Percentiles rank a stretch among this genome's conserved stretches.
Evolutionary conservation across 192 early-diverging fungal species (phyloP).

Genomic region (Rhizophagus sp.): DNA sequence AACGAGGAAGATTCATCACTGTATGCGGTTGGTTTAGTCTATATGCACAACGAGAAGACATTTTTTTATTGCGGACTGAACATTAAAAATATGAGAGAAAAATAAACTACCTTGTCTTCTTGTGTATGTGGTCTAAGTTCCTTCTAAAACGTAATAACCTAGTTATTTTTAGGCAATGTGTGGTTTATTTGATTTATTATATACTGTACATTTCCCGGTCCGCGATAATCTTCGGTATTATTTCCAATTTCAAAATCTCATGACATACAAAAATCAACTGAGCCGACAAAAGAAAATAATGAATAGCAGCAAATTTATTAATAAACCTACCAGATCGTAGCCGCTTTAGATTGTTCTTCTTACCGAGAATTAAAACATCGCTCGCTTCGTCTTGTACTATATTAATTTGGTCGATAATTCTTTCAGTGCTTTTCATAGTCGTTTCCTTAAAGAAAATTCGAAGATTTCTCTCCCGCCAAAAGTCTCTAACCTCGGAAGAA

Average conservation of each 20-base stretch:
- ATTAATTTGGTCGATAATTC: constrained; percentile 4
- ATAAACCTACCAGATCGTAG: constrained; percentile 3
- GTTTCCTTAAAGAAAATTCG: constrained; percentile 5
- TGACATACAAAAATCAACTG: neutral
- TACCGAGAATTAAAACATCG: constrained; percentile 6
- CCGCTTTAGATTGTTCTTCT: constrained; percentile 1
- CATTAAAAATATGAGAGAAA: no score
- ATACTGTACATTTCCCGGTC: no score
- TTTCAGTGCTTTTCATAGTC: constrained; percentile 16
- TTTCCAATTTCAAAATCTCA: neutral
- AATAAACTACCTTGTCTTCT: no score
- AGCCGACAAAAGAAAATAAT: neutral
- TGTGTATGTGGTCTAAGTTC: no score
- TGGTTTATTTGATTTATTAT: no score
- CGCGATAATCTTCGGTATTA: neutral
- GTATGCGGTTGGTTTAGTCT: no score
- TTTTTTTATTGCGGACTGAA: no score
- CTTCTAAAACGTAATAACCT: no score
- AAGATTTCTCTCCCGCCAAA: constrained; percentile 7
- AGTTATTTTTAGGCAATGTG: no score
- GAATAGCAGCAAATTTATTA: neutral
- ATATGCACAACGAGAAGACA: no score
- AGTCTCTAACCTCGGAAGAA: constrained; percentile 6
- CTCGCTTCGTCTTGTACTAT: neutral
- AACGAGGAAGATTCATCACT: no score